These are phyloP conservation scores for Phialocephala subalpina DNA, from an alignment of 2,329 filamentous ascomycete genomes.

Conservation along the genomic window DNA sequence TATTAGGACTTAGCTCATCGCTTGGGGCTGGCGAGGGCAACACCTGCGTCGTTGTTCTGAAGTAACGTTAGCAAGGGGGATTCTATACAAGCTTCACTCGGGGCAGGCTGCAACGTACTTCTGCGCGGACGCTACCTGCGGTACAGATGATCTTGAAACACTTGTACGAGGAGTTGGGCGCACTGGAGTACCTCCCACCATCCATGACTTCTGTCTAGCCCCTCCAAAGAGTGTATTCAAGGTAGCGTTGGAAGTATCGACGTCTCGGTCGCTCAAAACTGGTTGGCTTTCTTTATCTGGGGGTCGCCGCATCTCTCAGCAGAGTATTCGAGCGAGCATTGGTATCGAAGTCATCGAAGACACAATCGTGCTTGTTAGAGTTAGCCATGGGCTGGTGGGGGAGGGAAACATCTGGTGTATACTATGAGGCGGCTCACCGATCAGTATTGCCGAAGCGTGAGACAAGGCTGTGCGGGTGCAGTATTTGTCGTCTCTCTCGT, in stretches of 20 bases:
- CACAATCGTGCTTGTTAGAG: slow-evolving; percentile 20
- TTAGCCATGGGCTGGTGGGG: slow-evolving; percentile 13
- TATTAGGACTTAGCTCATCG: slow-evolving; percentile 62
- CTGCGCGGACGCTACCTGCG: slow-evolving; percentile 26
- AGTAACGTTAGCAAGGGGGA: slow-evolving; percentile 18
- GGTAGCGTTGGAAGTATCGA: slow-evolving; percentile 45
- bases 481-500: not conserved
- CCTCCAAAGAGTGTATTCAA: slow-evolving; percentile 45
- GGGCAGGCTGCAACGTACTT: slow-evolving; percentile 28
- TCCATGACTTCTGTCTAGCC: slow-evolving; percentile 45
- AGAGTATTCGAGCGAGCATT: slow-evolving; percentile 28
- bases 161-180: slow-evolving; percentile 41
- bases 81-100: slow-evolving; percentile 7
- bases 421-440: slow-evolving; percentile 18
- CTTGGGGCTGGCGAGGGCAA: slow-evolving; percentile 65
- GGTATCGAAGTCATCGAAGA: slow-evolving; percentile 23
- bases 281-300: slow-evolving; percentile 41
- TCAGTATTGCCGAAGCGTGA: slow-evolving; percentile 18
- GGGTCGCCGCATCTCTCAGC: slow-evolving; percentile 43
- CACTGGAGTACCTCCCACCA: slow-evolving; percentile 40
- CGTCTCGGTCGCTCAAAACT: slow-evolving; percentile 39
- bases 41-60: slow-evolving; percentile 21
- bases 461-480: slow-evolving; percentile 19
- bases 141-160: slow-evolving; percentile 28
- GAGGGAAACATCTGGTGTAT: slow-evolving; percentile 12